Evolutionary conservation across 371 early-diverging fungal species (phyloP), one percentile per base, ranked within the genome.

Genomic region (Mortierella sp.): DNA sequence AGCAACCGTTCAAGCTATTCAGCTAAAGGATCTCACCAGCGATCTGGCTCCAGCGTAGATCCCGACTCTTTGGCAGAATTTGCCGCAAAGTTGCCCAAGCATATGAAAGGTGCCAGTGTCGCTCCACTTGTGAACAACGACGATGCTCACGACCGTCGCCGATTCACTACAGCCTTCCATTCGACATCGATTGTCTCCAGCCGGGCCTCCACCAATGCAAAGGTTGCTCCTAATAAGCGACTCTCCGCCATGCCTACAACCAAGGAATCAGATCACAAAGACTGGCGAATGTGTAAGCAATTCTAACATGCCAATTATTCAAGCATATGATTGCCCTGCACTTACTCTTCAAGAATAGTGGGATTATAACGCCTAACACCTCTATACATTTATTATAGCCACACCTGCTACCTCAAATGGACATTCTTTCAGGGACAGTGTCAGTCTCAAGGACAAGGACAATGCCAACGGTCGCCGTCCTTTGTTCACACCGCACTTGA

Each of bases 401-500:
- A 73, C 77, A 18, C 71, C 77, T 22, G 54, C 66, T 63, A 40
- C 64, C 22, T 54, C 77, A 0, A 20, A 59, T 35, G 72, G 77
- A 18, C 57, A 58, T 60, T 78, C 67, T 20, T 66, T 64, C 54
- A 70, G 77, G 3, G 77, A 76, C 49, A 84, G 83, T 43, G 75
- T 89, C 62, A 84, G 77, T 47, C 59, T 87, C 39, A 89, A 88
- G 75, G 89, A 89, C 39, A 89, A 88, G 75, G 89, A 89, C 18
- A 86, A 83, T 37, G 87, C 87, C 47, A 86, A 86, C 62, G 88
- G 88, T 57, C 89, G 90, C 43, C 86, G 90, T 16, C 88, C 88
- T 0, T 62, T 90, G 45, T 90, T 90, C 55, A 87, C 86, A 72
- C 88, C 90, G 26, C 90, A 90, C 70, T 62, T 90, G 62, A 88